Evolutionary conservation across 345 rosid genomes (phyloP), one percentile per base, ranked within the genome.

Genomic region (Streptanthus diversifolius): DNA sequence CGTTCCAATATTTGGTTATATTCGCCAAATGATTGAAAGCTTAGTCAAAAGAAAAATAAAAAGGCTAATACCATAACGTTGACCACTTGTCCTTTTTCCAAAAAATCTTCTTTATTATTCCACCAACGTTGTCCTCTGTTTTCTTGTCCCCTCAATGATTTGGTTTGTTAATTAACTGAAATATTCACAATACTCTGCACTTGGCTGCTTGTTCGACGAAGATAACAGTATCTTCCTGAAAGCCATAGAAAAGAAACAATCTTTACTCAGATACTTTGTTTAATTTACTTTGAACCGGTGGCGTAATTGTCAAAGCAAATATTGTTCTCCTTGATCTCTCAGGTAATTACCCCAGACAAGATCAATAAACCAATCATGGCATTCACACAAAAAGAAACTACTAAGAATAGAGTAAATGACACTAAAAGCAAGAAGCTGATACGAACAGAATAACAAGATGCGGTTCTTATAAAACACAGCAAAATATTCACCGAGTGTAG

Each of bases 101-200:
- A 53, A 52, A 53, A 52, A 63, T 72, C 70, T 54, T 63, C 70
- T 54, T 48, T 37, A 48, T 29, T 43, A 57, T 74, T 45, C 33
- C 66, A 39, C 52, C 12, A 66, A 49, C 47, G 68, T 58, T 68
- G 74, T 52, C 73, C 56, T 68, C 56, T 75, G 68, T 68, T 40
- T 48, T 40, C 18, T 54, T 49, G 55, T 9, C 55, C 15, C 71
- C 55, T 47, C 62, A 59, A 59, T 74, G 47, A 74, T 48, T 66
- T 47, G 68, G 44, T 65, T 60, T 39, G 53, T 48, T 21, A 35
- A 27, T 47, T 22, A 74, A 59, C 62, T 66, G 15, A 56, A 25
- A 68, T 11, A 19, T 45, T 32, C 54, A 59, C 63, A 41, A 63
- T 63, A 76, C 80, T 69, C 65, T 70, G 66, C 63, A 75, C 75